These are phyloP conservation scores for Jatropha multifida DNA, from an alignment of 441 rosid genomes.

Conservation along the genomic window DNA sequence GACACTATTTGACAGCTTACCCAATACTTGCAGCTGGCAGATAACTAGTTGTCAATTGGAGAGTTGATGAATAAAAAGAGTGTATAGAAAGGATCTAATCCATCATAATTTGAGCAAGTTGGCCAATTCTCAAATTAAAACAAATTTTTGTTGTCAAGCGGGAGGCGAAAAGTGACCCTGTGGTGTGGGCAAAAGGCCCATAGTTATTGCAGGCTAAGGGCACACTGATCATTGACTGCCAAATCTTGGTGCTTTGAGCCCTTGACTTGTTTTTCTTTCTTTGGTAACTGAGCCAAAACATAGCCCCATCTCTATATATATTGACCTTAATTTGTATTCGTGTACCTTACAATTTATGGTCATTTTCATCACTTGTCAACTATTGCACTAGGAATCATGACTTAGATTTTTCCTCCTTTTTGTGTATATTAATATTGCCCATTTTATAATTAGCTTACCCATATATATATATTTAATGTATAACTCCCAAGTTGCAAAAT, in stretches of 20 bases:
- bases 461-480: not conserved
- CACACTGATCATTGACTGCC: not conserved
- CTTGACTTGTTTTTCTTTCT: not conserved
- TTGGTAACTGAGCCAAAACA: not conserved
- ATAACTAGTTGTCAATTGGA: not conserved
- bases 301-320: slow-evolving; percentile 10
- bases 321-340: not conserved
- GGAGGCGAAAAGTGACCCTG: slow-evolving; percentile 10
- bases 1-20: not conserved
- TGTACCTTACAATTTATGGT: not conserved
- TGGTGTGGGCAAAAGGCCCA: slow-evolving; percentile 1
- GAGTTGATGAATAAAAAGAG: not conserved
- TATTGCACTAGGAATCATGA: not conserved
- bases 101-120: not conserved
- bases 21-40: slow-evolving; percentile 14
- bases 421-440: not conserved
- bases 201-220: not conserved
- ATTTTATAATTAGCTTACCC: no score
- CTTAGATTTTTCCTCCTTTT: not conserved
- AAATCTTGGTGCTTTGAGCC: slow-evolving; percentile 13
- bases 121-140: not conserved
- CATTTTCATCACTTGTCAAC: slow-evolving; percentile 2
- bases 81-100: not conserved
- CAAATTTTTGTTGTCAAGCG: not conserved
- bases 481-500: not conserved